phyloP scores from a whole-genome alignment of 768 basidiomycete genomes.

The Butyriboletus loyo region DNA sequence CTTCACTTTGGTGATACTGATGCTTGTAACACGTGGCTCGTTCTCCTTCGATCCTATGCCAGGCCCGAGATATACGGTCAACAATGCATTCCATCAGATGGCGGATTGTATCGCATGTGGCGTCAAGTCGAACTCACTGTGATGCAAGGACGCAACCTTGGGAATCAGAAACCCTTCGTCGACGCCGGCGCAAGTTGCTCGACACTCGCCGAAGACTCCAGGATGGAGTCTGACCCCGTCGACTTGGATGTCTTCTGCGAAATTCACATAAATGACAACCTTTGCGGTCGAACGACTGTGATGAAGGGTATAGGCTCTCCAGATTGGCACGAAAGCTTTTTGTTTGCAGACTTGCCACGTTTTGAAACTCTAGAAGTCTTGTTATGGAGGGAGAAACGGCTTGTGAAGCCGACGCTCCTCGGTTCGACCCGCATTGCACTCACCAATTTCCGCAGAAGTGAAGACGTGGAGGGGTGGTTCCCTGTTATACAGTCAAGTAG shows the following conservation, averaged over 20 bases:
- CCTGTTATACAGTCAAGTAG: slow-evolving; percentile 59
- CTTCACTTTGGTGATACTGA: slow-evolving; percentile 68
- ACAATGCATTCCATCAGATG: slow-evolving; percentile 51
- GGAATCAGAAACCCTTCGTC: slow-evolving; percentile 41
- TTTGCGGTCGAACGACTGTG: slow-evolving; percentile 72
- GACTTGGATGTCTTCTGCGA: slow-evolving; percentile 79
- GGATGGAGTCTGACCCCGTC: slow-evolving; percentile 45
- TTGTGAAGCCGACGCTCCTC: slow-evolving; percentile 50
- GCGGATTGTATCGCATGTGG: slow-evolving; percentile 86
- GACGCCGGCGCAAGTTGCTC: slow-evolving; percentile 23
- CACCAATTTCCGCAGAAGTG: slow-evolving; percentile 68
- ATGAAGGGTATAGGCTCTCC: slow-evolving; percentile 64
- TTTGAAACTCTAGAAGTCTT: slow-evolving; percentile 68
- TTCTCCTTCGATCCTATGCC: slow-evolving; percentile 77
- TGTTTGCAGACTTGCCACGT: slow-evolving; percentile 72
- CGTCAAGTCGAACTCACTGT: slow-evolving; percentile 73
- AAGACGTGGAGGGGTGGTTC: slow-evolving; percentile 82
- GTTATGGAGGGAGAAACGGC: slow-evolving; percentile 68
- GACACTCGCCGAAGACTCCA: slow-evolving; percentile 32
- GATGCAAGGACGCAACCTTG: slow-evolving; percentile 72
- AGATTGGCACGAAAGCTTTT: slow-evolving; percentile 83
- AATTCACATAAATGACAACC: slow-evolving; percentile 62
- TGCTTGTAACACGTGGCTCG: slow-evolving; percentile 69
- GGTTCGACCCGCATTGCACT: slow-evolving; percentile 67
- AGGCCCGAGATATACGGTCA: slow-evolving; percentile 75